Base-by-base conservation (phyloP, 1,139 yeast species). In the Saccharomyces hybrid region DNA sequence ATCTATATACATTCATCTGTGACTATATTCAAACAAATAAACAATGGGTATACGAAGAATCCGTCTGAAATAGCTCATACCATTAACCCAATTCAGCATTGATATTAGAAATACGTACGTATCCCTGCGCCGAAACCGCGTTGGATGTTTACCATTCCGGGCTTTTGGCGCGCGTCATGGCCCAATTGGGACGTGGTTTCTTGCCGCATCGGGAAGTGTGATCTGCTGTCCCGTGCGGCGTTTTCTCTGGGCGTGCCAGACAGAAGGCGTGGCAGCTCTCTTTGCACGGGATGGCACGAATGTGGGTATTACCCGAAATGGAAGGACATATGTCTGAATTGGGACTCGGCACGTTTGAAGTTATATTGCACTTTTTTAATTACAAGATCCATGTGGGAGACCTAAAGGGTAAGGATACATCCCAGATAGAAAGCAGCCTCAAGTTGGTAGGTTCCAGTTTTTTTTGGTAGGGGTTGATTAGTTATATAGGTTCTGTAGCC, bases 111-210 rank as follows among this genome's bases (percentile, higher is more conserved):
- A 38, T 38, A 38, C 24, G 24, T 21, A 38, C 44, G 44, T 38
- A 38, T 38, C 44, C 44, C 44, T 38, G 44, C 44, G 19, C 44
- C 24, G 44, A 9, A 38, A 38, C 24, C 44, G 44, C 44, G 44
- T 38, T 21, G 16, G 44, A 38, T 38, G 44, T 38, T 38, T 38
- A 38, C 44, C 44, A 38, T 38, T 38, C 44, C 24, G 44, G 44
- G 44, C 7, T 38, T 38, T 38, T 38, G 44, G 44, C 44, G 44
- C 44, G 44, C 44, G 44, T 38, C 44, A 38, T 38, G 44, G 19
- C 44, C 44, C 2, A 38, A 38, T 38, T 11, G 12, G 44, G 44
- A 38, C 44, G 44, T 38, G 44, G 44, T 38, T 16, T 19, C 16
- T 38, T 16, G 44, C 44, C 24, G 6, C 16, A 38, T 14, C 12